phyloP scores from a whole-genome alignment of 306 rosid genomes.

The Sechiopsis laciniata region DNA sequence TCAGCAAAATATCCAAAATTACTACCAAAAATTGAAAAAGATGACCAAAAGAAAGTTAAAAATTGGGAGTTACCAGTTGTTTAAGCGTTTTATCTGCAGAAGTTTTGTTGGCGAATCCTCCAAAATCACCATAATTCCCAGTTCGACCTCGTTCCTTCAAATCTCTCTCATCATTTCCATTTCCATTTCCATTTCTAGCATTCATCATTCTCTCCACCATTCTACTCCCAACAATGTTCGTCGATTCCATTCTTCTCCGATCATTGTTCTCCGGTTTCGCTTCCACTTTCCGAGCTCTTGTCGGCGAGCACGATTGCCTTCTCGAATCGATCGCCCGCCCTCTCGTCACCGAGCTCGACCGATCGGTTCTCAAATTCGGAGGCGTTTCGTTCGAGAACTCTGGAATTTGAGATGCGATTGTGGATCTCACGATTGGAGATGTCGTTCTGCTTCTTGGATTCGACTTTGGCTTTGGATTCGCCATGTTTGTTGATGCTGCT shows the following conservation, averaged over 20 bases:
- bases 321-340: constrained; percentile 28
- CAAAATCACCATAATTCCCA: constrained; percentile 1
- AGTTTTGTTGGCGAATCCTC: neutral
- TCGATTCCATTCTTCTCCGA: constrained; percentile 24
- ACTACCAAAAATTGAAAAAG: neutral
- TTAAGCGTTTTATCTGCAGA: constrained; percentile 21
- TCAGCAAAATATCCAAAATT: neutral
- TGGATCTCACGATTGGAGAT: constrained; percentile 48
- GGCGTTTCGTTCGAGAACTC: constrained; percentile 49
- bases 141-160: constrained; percentile 23
- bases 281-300: constrained; percentile 38
- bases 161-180: constrained; percentile 32
- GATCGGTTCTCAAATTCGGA: constrained; percentile 49
- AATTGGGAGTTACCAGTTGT: constrained; percentile 18
- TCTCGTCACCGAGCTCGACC: constrained; percentile 43
- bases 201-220: constrained; percentile 76
- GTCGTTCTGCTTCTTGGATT: constrained; percentile 38
- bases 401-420: constrained; percentile 28
- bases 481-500: constrained; percentile 22
- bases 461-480: constrained; percentile 7
- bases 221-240: constrained; percentile 58
- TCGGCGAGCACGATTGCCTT: constrained; percentile 56
- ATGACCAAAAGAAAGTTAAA: neutral
- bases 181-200: constrained; percentile 48
- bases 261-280: constrained; percentile 19